phyloP scores from a whole-genome alignment of 2,329 filamentous ascomycete genomes.

The Penicillium sp. region DNA sequence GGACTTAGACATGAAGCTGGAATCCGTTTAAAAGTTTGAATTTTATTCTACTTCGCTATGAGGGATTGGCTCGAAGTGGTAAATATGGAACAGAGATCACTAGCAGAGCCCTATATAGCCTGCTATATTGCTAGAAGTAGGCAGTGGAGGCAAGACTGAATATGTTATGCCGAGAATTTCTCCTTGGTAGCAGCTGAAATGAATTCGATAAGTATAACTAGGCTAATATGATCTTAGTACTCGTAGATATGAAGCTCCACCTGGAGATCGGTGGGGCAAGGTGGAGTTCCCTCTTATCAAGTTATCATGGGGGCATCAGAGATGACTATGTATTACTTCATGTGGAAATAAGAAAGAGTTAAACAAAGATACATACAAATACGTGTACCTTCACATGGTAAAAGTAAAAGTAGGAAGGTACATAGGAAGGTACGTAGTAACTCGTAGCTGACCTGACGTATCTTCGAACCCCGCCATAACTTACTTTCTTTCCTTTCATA shows the following conservation, averaged over 20 bases:
- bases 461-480: not conserved
- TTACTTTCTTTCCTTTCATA: not conserved
- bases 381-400: not conserved
- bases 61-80: not conserved
- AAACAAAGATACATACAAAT: not conserved
- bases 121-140: not conserved
- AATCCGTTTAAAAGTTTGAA: not conserved
- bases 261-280: slow-evolving; percentile 4
- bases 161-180: no score
- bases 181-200: no score
- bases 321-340: not conserved
- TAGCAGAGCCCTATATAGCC: not conserved
- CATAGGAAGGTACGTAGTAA: no score
- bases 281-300: slow-evolving; percentile 4
- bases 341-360: not conserved
- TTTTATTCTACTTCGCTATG: not conserved
- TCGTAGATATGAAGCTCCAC: not conserved
- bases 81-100: not conserved
- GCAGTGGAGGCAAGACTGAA: no score
- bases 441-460: not conserved
- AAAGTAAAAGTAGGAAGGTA: no score
- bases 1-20: no score
- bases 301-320: not conserved
- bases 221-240: no score
- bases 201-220: no score